Evolutionary conservation across 1,284 basidiomycete genomes (phyloP), one percentile per base, ranked within the genome.

Genomic region (Cutaneotrichosporon sp.): DNA sequence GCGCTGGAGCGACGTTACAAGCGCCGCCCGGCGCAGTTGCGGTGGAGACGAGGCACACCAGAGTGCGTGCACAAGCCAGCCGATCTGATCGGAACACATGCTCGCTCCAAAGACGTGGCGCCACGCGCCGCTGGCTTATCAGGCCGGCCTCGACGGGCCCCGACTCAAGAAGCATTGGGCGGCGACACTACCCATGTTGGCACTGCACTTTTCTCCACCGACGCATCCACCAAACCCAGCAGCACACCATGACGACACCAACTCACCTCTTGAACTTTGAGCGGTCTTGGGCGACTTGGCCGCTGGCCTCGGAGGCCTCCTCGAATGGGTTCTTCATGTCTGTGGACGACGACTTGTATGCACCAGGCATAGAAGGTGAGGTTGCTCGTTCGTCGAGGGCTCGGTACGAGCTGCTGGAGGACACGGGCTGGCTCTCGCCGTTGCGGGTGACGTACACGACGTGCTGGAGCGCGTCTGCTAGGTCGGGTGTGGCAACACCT

Each of bases 381-480:
- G 30, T 18, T 10, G 35, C n/a, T 15, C 44, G 44, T 15, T 35
- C 34, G 21, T 35, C 36, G 38, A 43, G 18, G 17, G 18, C 47
- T 15, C 37, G 37, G 33, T 54, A 47, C 26, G 41, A 39, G 22
- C 21, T 33, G 30, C 30, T 41, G 5, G 47, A 18, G 15, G 59
- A 55, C 7, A 63, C 53, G 14, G 60, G 50, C 23, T 58, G 55
- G 34, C 51, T 52, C n/a, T 58, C 57, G 40, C 57, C 54, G 44
- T 61, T 56, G 36, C 52, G 53, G n/a, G 55, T 56, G 44, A 73
- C 70, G 23, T 66, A 66, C 15, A 73, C 70, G 8, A 69, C 68
- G 55, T 73, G 67, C 33, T 67, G 49, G 12, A 73, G 61, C 17
- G 70, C 70, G 37, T 57, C 58, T 12, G 66, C 70, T 21, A 73